Percentiles rank a stretch among this genome's conserved stretches.
These are phyloP conservation scores for Penicillium expansum DNA, from an alignment of 2,329 filamentous ascomycete species.

Conservation along the genomic window DNA sequence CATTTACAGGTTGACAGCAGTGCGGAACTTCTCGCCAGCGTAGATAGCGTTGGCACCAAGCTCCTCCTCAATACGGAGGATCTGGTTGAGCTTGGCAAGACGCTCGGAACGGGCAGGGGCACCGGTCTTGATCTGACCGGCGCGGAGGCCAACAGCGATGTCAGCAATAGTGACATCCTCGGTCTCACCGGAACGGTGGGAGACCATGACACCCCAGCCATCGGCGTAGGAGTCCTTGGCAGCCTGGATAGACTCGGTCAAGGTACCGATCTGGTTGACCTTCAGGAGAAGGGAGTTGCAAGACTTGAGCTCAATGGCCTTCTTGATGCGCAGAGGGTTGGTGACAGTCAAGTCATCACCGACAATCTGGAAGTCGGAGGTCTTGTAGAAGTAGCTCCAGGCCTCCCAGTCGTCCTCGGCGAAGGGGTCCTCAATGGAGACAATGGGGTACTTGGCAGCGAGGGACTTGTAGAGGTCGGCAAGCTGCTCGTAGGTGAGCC, in stretches of 20 bases:
- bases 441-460: slow-evolving; percentile 93
- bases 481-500: slow-evolving; percentile 97
- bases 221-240: slow-evolving; percentile 97
- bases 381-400: slow-evolving; percentile 99
- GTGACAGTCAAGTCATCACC: slow-evolving; percentile 98
- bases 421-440: slow-evolving; percentile 98
- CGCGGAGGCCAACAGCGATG: slow-evolving; percentile 92
- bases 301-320: slow-evolving; percentile 97
- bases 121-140: slow-evolving; percentile 99
- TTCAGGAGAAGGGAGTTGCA: slow-evolving; percentile 98
- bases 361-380: slow-evolving; percentile 95
- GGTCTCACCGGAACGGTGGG: slow-evolving; percentile 97
- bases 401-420: slow-evolving; percentile 99
- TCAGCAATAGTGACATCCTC: slow-evolving; percentile 99
- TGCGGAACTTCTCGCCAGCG: slow-evolving; percentile 90
- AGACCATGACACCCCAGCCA: slow-evolving; percentile 99
- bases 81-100: slow-evolving; percentile 99
- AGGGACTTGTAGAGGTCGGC: slow-evolving; percentile 87
- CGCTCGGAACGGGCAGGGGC: slow-evolving; percentile 95
- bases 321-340: slow-evolving; percentile 99
- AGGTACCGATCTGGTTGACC: slow-evolving; percentile 99
- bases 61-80: slow-evolving; percentile 99
- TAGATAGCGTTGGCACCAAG: slow-evolving; percentile 88
- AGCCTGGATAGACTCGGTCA: slow-evolving; percentile 98
- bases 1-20: slow-evolving; percentile 77